Percentiles rank a stretch among this genome's conserved stretches.
These are phyloP conservation scores for Paramecium pentaurelia DNA, from an alignment of 73 alveolate species.

Conservation along the genomic window DNA sequence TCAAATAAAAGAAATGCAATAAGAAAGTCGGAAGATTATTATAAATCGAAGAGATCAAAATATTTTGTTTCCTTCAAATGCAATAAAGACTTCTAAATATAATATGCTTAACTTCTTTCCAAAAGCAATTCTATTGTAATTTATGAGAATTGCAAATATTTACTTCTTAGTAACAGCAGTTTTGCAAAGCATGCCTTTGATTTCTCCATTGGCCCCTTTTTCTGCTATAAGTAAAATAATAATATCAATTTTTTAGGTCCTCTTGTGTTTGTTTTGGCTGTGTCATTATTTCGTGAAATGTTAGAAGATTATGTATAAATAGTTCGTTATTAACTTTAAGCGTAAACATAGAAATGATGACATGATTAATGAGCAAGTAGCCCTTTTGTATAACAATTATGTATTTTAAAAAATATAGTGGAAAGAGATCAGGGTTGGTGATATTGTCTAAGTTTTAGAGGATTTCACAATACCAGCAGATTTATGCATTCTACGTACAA, in stretches of 20 bases:
- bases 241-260: constrained; percentile 66
- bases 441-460: constrained; percentile 51
- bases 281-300: constrained; percentile 93
- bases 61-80: constrained; percentile 5
- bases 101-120: constrained; percentile 74
- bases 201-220: constrained; percentile 92
- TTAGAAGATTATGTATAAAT: constrained; percentile 89
- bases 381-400: constrained; percentile 45
- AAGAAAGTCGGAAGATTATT: not conserved
- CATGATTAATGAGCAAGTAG: constrained; percentile 35
- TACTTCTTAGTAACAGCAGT: constrained; percentile 76
- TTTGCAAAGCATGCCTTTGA: constrained; percentile 77
- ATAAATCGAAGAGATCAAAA: not conserved
- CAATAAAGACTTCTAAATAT: constrained; percentile 82
- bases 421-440: constrained; percentile 66
- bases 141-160: constrained; percentile 74
- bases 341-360: constrained; percentile 55
- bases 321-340: constrained; percentile 3
- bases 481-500: constrained; percentile 83
- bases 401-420: constrained; percentile 47
- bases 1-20: not conserved
- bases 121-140: constrained; percentile 66
- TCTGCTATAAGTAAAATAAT: constrained; percentile 80
- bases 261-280: constrained; percentile 91
- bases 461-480: constrained; percentile 94